Conservation (phyloP, 495 filamentous ascomycete species). For the Hyphodiscus hymeniophilus region DNA sequence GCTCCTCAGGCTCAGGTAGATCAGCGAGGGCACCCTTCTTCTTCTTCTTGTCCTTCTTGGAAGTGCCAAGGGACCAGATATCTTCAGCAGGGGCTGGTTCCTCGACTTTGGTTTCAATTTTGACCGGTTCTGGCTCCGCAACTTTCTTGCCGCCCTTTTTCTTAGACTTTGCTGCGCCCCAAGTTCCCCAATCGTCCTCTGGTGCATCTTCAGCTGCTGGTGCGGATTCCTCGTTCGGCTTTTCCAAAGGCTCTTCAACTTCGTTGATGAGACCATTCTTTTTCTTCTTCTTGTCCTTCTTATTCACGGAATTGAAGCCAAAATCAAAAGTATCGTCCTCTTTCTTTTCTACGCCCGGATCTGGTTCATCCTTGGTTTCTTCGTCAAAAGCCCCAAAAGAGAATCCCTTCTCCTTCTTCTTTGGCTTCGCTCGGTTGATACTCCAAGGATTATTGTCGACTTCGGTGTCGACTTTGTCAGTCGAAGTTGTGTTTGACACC, state of each 20-base stretch:
- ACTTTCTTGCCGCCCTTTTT: slow-evolving; percentile 16
- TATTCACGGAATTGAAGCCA: slow-evolving; percentile 23
- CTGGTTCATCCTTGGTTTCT: slow-evolving; percentile 20
- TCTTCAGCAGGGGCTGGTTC: slow-evolving; percentile 23
- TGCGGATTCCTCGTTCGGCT: slow-evolving; percentile 21
- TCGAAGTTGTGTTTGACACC: slow-evolving; percentile 6
- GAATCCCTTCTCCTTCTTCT: slow-evolving; percentile 35
- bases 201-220: slow-evolving; percentile 6
- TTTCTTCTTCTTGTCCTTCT: slow-evolving; percentile 32
- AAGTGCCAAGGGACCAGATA: slow-evolving; percentile 15
- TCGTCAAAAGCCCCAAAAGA: slow-evolving; percentile 34
- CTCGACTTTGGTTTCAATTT: slow-evolving; percentile 11
- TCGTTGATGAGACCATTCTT: slow-evolving; percentile 24
- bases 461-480: slow-evolving; percentile 18
- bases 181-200: slow-evolving; percentile 12
- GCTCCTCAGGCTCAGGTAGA: slow-evolving; percentile 1
- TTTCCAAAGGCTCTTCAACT: slow-evolving; percentile 21
- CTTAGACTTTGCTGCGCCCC: slow-evolving; percentile 12
- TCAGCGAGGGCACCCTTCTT: slow-evolving; percentile 17
- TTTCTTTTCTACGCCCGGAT: slow-evolving; percentile 21
- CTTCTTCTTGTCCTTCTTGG: slow-evolving; percentile 35
- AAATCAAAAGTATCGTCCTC: slow-evolving; percentile 27
- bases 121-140: slow-evolving; percentile 13
- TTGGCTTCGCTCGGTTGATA: slow-evolving; percentile 30
- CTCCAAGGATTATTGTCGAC: slow-evolving; percentile 32